These are phyloP conservation scores for Ampelomyces quisqualis DNA, from an alignment of 2,329 filamentous ascomycete genomes.

Conservation along the genomic window DNA sequence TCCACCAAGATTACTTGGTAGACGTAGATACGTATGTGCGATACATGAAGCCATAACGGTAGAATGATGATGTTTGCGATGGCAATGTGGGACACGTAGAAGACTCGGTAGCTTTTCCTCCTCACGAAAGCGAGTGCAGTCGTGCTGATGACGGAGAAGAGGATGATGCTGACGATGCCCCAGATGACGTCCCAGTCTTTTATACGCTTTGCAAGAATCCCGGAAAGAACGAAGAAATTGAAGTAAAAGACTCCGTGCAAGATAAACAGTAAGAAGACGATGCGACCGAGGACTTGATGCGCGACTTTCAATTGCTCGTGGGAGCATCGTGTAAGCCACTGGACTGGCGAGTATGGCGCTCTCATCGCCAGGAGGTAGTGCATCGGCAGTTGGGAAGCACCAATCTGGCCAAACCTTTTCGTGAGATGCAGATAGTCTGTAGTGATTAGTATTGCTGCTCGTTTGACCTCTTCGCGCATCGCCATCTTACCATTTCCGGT, in stretches of 20 bases:
- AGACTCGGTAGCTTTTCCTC: constrained; percentile 52
- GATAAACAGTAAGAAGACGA: constrained; percentile 54
- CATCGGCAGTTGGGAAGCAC: constrained; percentile 59
- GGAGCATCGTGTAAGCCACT: constrained; percentile 54
- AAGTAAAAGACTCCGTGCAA: constrained; percentile 58
- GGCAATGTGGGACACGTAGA: constrained; percentile 58
- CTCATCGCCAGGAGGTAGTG: constrained; percentile 60
- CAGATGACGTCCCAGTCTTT: constrained; percentile 59
- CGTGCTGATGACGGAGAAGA: constrained; percentile 50
- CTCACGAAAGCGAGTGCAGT: constrained; percentile 53
- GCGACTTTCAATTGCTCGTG: constrained; percentile 58
- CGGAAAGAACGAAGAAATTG: constrained; percentile 57
- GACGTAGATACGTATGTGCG: constrained; percentile 56
- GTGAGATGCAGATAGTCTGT: constrained; percentile 65
- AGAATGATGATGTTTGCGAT: constrained; percentile 53
- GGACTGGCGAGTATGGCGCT: constrained; percentile 53
- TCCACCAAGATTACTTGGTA: constrained; percentile 53
- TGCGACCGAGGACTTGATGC: constrained; percentile 60
- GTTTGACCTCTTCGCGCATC: too few relatives aligned
- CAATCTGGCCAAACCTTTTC: constrained; percentile 61
- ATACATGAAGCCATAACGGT: constrained; percentile 57
- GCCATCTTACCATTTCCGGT: constrained; percentile 56
- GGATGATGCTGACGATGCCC: constrained; percentile 52
- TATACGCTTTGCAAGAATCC: constrained; percentile 55
- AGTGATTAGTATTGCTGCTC: constrained; percentile 1